These are phyloP conservation scores for Geranomyces variabilis DNA, from an alignment of 192 early-diverging fungal genomes.

Conservation along the genomic window DNA sequence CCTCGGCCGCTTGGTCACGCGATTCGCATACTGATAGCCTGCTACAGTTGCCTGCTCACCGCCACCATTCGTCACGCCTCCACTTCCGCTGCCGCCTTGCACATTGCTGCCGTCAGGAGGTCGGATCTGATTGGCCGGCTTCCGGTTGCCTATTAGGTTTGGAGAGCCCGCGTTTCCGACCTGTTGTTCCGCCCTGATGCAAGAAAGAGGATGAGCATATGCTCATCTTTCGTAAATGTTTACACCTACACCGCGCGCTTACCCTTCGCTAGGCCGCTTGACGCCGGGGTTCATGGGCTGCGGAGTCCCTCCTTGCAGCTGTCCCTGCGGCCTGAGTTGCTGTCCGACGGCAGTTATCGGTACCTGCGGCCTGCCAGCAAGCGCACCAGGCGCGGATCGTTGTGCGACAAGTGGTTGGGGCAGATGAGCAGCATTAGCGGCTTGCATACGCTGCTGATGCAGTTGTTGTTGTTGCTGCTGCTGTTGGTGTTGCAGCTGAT, in stretches of 20 bases:
- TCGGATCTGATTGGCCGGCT: too few relatives aligned
- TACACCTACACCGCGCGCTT: neutral
- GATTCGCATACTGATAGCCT: neutral
- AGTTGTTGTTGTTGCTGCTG: neutral
- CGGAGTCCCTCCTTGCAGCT: too few relatives aligned
- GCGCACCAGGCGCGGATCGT: neutral
- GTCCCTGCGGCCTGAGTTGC: neutral
- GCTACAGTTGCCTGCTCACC: neutral
- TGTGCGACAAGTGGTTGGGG: neutral
- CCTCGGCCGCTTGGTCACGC: slow-evolving; percentile 15
- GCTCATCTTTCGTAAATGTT: neutral
- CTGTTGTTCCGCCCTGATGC: too few relatives aligned
- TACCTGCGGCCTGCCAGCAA: neutral
- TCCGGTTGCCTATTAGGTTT: too few relatives aligned
- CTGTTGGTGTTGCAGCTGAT: neutral
- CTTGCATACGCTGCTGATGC: too few relatives aligned
- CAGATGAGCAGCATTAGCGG: neutral
- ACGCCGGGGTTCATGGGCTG: too few relatives aligned
- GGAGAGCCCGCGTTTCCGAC: too few relatives aligned
- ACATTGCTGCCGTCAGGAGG: neutral
- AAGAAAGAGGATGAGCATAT: neutral
- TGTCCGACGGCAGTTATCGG: neutral
- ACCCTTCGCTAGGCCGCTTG: slow-evolving; percentile 4
- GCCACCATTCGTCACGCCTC: neutral
- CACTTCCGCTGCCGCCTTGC: neutral